These are phyloP conservation scores for Pavlovales sp. DNA, from an alignment of 208 protist genomes.

Conservation along the genomic window DNA sequence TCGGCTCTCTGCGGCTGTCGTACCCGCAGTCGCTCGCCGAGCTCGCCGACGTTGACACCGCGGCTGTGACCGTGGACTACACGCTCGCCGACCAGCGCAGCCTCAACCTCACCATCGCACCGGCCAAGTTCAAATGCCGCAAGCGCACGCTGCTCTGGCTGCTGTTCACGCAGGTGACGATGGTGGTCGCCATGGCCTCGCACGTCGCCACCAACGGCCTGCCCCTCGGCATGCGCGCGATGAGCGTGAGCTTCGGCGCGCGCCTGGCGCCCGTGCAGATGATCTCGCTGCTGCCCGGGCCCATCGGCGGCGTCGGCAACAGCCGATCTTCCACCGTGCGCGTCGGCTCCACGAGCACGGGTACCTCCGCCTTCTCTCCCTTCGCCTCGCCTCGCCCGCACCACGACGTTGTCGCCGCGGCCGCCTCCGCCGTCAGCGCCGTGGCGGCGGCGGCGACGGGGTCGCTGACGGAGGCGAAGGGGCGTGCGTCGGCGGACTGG, in stretches of 20 bases:
- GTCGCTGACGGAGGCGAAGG: background rate
- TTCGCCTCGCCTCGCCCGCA: too few species aligned
- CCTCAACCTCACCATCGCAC: background rate
- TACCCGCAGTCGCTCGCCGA: too few species aligned
- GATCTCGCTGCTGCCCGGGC: background rate
- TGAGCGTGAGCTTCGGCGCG: too few species aligned
- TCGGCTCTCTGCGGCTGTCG: too few species aligned
- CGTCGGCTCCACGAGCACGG: too few species aligned
- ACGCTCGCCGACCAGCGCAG: background rate
- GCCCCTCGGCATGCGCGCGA: too few species aligned
- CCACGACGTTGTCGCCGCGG: too few species aligned
- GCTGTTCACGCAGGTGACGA: background rate
- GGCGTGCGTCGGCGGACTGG: background rate
- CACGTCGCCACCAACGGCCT: background rate
- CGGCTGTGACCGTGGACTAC: background rate
- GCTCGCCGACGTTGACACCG: background rate
- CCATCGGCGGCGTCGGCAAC: too few species aligned
- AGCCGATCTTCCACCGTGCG: too few species aligned
- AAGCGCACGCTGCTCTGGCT: background rate
- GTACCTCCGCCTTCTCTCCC: too few species aligned
- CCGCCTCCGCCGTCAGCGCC: background rate
- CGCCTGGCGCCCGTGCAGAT: background rate
- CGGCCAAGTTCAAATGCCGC: background rate
- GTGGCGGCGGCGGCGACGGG: background rate
- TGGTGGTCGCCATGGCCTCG: background rate